phyloP scores from a whole-genome alignment of 2,329 filamentous ascomycete genomes.

The Myrmaecium sp. region DNA sequence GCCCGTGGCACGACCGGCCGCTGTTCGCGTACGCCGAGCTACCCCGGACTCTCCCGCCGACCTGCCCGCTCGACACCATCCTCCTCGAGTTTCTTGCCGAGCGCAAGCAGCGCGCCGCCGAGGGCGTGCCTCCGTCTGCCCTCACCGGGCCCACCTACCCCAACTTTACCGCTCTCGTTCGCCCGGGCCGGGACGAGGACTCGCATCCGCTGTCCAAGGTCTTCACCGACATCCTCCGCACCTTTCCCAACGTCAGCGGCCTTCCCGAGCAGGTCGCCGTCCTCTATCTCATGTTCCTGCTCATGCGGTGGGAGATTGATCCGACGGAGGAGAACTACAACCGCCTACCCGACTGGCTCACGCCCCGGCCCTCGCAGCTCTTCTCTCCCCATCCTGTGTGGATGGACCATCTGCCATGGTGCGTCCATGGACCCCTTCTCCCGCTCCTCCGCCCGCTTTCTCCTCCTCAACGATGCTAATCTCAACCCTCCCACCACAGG shows the following conservation, averaged over 20 bases:
- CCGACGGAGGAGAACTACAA: conserved; percentile 68
- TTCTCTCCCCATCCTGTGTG: conserved; percentile 56
- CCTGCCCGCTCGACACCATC: conserved; percentile 63
- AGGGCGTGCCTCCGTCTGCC: conserved; percentile 46
- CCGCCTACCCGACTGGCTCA: conserved; percentile 55
- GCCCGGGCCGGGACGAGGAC: conserved; percentile 44
- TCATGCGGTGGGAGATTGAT: conserved; percentile 68
- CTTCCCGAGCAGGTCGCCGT: conserved; percentile 70
- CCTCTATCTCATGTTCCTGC: conserved; percentile 71
- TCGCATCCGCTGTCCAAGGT: conserved; percentile 69
- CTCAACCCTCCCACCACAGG: conserved; percentile 13
- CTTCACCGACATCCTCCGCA: conserved; percentile 68
- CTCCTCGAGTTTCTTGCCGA: conserved; percentile 63
- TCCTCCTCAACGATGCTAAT: background rate
- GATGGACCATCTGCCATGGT: conserved; percentile 68
- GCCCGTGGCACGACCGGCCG: conserved; percentile 10
- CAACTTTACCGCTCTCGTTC: conserved; percentile 60
- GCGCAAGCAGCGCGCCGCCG: conserved; percentile 45
- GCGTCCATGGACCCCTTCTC: conserved; percentile 5
- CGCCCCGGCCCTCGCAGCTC: conserved; percentile 49
- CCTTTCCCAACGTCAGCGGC: conserved; percentile 64
- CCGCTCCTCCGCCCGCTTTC: background rate
- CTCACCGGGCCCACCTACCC: conserved; percentile 66
- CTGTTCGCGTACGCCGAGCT: conserved; percentile 18
- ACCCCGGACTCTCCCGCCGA: conserved; percentile 43